These are phyloP conservation scores for Escovopsis sp. DNA, from an alignment of 2,329 filamentous ascomycete genomes.

Conservation along the genomic window DNA sequence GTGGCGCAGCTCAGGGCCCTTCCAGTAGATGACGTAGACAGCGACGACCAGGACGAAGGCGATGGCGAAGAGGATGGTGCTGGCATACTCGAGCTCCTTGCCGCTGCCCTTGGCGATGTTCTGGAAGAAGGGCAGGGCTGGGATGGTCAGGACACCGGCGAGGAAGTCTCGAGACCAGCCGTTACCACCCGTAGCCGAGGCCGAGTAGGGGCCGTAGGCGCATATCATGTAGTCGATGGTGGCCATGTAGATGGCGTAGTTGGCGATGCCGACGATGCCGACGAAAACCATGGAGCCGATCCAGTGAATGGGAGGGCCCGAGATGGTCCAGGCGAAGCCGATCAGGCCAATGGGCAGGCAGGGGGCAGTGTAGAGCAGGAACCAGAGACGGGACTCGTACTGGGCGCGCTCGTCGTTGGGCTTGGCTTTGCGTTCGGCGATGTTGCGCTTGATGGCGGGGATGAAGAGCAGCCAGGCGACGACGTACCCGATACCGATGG, in stretches of 20 bases:
- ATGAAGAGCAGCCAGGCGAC: conserved; percentile 47
- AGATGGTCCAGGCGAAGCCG: conserved; percentile 54
- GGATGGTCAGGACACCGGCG: conserved; percentile 56
- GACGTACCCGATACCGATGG: conserved; percentile 52
- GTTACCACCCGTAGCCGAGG: conserved; percentile 62
- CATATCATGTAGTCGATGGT: conserved; percentile 68
- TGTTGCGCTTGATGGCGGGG: conserved; percentile 39
- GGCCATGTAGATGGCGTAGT: conserved; percentile 61
- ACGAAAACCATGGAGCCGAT: conserved; percentile 52
- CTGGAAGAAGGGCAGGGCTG: conserved; percentile 48
- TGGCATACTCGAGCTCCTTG: conserved; percentile 42
- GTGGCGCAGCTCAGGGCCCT: conserved; percentile 43
- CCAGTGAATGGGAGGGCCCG: conserved; percentile 51
- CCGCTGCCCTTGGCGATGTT: conserved; percentile 35
- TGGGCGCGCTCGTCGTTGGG: conserved; percentile 44
- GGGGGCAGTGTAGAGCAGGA: conserved; percentile 46
- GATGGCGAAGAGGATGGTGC: conserved; percentile 49
- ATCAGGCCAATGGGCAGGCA: conserved; percentile 52
- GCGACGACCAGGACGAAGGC: conserved; percentile 45
- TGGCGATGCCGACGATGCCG: conserved; percentile 55
- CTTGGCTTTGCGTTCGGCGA: conserved; percentile 33
- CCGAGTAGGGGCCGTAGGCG: conserved; percentile 58
- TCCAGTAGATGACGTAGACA: conserved; percentile 53
- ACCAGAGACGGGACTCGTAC: conserved; percentile 53
- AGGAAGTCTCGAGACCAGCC: conserved; percentile 61